phyloP scores from a whole-genome alignment of 2,329 filamentous ascomycete species.

The Emericellopsis atlantica region DNA sequence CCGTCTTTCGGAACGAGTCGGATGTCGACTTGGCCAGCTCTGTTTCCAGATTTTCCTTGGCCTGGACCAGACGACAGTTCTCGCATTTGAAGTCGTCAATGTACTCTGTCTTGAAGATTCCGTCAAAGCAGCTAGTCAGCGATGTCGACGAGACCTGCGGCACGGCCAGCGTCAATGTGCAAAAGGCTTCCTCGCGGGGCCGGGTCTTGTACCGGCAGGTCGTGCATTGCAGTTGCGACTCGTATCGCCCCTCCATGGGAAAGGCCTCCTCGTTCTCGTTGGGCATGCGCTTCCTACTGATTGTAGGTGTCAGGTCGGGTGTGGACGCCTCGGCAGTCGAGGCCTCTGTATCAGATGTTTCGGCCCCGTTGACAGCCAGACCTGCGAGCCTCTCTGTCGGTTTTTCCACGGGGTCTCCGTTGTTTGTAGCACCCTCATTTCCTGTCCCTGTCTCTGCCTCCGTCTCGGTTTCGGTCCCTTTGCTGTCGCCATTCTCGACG shows the following conservation, averaged over 20 bases:
- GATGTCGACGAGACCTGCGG: constrained; percentile 73
- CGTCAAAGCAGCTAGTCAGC: constrained; percentile 81
- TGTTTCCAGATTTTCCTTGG: constrained; percentile 48
- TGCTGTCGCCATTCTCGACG: neutral
- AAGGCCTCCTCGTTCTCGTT: constrained; percentile 57
- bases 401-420: neutral
- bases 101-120: constrained; percentile 85
- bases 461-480: neutral
- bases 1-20: constrained; percentile 32
- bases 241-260: constrained; percentile 80
- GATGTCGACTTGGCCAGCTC: constrained; percentile 45
- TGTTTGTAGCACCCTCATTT: constrained; percentile 1
- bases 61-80: constrained; percentile 76
- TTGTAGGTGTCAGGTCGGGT: neutral
- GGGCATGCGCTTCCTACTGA: constrained; percentile 6
- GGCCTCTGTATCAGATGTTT: constrained; percentile 7
- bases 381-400: no score
- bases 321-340: constrained; percentile 5
- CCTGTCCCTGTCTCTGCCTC: neutral
- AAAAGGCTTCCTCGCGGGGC: constrained; percentile 72
- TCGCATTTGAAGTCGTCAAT: constrained; percentile 98
- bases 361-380: neutral
- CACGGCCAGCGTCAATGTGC: constrained; percentile 83
- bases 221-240: constrained; percentile 91
- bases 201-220: constrained; percentile 84